A percentile compares a stretch with the other conserved stretches of the same genome.
Conservation (phyloP, 2,329 filamentous ascomycete genomes). For the Pyrenophora graminea region DNA sequence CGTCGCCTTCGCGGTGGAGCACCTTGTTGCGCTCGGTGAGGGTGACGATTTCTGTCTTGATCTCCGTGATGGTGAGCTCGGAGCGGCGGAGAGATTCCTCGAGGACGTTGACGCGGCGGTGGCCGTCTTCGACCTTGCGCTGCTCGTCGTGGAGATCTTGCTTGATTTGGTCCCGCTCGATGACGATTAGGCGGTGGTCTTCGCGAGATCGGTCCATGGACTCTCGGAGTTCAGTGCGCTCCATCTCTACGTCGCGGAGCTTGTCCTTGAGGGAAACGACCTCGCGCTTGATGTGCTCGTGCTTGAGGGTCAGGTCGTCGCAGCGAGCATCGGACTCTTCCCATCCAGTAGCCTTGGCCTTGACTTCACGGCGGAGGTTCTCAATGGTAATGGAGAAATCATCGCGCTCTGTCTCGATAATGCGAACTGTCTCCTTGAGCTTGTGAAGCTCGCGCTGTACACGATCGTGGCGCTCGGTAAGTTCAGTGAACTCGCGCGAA, state of each 20-base stretch:
- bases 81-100: slow-evolving; percentile 29
- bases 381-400: slow-evolving; percentile 26
- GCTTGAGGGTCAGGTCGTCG: slow-evolving; percentile 25
- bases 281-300: slow-evolving; percentile 31
- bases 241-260: slow-evolving; percentile 22
- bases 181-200: slow-evolving; percentile 24
- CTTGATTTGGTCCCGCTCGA: slow-evolving; percentile 31
- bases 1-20: slow-evolving; percentile 22
- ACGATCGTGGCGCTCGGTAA: slow-evolving; percentile 29
- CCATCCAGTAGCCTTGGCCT: slow-evolving; percentile 22
- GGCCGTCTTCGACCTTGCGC: slow-evolving; percentile 20
- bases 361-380: slow-evolving; percentile 28
- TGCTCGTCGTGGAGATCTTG: slow-evolving; percentile 28
- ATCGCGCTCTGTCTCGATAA: slow-evolving; percentile 27
- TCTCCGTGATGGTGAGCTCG: slow-evolving; percentile 19
- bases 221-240: slow-evolving; percentile 25
- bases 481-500: slow-evolving; percentile 26
- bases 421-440: slow-evolving; percentile 26
- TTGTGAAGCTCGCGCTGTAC: slow-evolving; percentile 28
- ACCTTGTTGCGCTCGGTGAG: slow-evolving; percentile 27
- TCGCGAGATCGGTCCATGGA: slow-evolving; percentile 23
- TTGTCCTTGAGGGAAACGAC: slow-evolving; percentile 32
- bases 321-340: slow-evolving; percentile 29
- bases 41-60: slow-evolving; percentile 20
- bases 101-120: slow-evolving; percentile 21